phyloP scores from a whole-genome alignment of 208 protist species.

The Angomonas deanei region DNA sequence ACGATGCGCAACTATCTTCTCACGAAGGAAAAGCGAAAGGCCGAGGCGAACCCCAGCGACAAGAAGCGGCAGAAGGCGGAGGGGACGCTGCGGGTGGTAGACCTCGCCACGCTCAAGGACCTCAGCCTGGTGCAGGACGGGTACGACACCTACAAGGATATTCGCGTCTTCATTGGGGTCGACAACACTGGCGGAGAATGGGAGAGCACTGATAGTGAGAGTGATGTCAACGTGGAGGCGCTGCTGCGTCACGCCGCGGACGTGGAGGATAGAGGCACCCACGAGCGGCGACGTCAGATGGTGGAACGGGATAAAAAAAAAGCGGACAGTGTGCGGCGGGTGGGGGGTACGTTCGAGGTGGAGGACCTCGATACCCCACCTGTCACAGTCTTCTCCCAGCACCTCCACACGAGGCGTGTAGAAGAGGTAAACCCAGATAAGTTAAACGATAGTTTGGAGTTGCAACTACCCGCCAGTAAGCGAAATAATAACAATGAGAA shows the following conservation, averaged over 20 bases:
- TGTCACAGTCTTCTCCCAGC: neutral
- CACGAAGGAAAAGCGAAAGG: neutral
- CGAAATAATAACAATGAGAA: neutral
- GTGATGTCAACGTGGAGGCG: neutral
- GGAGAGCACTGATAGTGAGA: neutral
- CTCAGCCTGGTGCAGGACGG: neutral
- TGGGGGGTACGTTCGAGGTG: neutral
- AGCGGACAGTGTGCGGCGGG: neutral
- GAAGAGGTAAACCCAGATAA: neutral
- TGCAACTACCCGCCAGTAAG: neutral
- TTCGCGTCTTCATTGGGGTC: neutral
- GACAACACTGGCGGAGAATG: neutral
- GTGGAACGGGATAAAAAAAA: neutral
- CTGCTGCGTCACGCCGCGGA: neutral
- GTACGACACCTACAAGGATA: neutral
- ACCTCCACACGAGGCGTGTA: too few relatives aligned
- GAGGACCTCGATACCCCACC: neutral
- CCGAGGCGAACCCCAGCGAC: neutral
- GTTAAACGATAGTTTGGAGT: neutral
- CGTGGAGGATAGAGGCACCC: neutral
- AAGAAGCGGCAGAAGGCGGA: neutral
- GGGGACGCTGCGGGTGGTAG: neutral
- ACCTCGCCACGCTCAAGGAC: neutral
- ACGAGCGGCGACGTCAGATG: neutral
- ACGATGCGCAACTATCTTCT: neutral